Percentiles rank a stretch among this genome's conserved stretches.
Conservation (phyloP, 2,329 filamentous ascomycete genomes). For the Dactylellina drechsleri region DNA sequence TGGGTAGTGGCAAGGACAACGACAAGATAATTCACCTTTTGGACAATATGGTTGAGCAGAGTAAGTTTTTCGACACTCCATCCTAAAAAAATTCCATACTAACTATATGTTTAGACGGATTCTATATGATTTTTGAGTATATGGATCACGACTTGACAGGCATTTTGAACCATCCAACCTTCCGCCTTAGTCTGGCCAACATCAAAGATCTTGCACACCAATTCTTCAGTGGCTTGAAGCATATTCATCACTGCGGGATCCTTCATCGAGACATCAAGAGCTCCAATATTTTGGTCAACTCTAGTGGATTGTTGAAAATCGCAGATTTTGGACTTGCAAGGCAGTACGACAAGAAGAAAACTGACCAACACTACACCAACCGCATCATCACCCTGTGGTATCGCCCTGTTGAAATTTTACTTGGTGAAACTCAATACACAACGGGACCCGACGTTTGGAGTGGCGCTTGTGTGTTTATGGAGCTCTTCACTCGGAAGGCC, state of each 20-base stretch:
- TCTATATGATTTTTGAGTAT: no score
- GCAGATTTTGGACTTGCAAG: conserved; percentile 96
- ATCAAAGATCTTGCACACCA: conserved; percentile 94
- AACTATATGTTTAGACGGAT: conserved; percentile 63
- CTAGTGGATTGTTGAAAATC: conserved; percentile 85
- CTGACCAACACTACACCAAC: conserved; percentile 95
- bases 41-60: conserved; percentile 97
- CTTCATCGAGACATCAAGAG: conserved; percentile 98
- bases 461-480: conserved; percentile 93
- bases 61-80: conserved; percentile 40
- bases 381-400: conserved; percentile 99
- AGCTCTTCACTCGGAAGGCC: conserved; percentile 92
- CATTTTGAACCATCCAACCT: conserved; percentile 91
- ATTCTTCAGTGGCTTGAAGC: conserved; percentile 91
- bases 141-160: conserved; percentile 95
- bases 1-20: conserved; percentile 70
- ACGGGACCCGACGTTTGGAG: conserved; percentile 96
- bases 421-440: conserved; percentile 90
- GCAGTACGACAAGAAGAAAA: conserved; percentile 87
- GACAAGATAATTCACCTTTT: conserved; percentile 81
- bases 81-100: conserved; percentile 5
- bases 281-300: conserved; percentile 94
- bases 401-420: conserved; percentile 84
- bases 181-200: conserved; percentile 82
- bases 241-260: conserved; percentile 91